Evolutionary conservation across 75 land plant genomes (phyloP).

Genomic region (Pinus albicaulis): DNA sequence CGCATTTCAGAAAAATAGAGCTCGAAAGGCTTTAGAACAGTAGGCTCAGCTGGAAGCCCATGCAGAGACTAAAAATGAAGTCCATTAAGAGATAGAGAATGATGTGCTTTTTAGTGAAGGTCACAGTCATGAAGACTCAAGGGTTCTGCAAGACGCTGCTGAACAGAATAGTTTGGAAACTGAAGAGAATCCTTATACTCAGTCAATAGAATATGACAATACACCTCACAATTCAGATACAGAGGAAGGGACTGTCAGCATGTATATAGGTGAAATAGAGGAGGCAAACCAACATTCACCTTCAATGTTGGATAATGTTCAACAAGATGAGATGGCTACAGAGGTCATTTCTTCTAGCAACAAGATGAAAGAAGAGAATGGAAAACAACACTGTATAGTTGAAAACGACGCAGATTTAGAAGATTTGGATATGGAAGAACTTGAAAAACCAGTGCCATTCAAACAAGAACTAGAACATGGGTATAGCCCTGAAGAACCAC

Average conservation of each 20-base stretch:
- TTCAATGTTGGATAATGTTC: neutral
- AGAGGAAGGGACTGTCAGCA: conserved; percentile 5
- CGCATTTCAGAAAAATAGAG: conserved; percentile 48
- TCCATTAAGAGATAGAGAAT: conserved; percentile 7
- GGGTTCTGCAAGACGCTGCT: conserved; percentile 12
- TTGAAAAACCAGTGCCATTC: conserved; percentile 1
- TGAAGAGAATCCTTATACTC: neutral
- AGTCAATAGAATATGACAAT: neutral
- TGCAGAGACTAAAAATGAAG: conserved; percentile 10
- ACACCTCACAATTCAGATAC: conserved; percentile 6
- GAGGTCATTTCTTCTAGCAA: conserved; percentile 5
- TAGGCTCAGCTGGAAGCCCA: conserved; percentile 24
- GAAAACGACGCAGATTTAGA: neutral
- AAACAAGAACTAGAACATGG: neutral
- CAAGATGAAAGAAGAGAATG: conserved; percentile 1
- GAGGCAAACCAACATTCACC: neutral
- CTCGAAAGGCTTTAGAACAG: conserved; percentile 24
- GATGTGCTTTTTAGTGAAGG: conserved; percentile 12
- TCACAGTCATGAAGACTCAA: conserved; percentile 16
- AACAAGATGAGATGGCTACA: neutral
- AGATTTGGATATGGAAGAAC: neutral
- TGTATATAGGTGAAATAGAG: neutral
- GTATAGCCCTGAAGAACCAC: neutral
- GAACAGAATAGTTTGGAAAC: conserved; percentile 5
- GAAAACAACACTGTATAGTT: neutral